phyloP scores from a whole-genome alignment of 2,329 filamentous ascomycete genomes.

The Aspergillus sp. region DNA sequence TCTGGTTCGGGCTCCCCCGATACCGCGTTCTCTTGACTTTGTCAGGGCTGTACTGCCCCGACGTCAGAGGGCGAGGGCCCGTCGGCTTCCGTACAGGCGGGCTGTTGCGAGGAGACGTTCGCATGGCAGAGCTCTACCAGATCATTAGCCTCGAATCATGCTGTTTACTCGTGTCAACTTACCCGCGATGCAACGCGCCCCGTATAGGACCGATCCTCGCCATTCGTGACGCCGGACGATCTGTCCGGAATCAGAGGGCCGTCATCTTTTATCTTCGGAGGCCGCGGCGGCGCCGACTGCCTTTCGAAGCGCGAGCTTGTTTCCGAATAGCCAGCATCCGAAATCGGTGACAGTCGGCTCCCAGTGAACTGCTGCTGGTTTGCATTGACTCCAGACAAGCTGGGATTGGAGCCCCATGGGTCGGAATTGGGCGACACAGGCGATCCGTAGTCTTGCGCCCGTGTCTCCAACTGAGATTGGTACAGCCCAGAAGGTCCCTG shows the following conservation, averaged over 20 bases:
- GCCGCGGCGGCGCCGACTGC: conserved; percentile 37
- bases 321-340: conserved; percentile 39
- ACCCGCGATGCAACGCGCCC: conserved; percentile 34
- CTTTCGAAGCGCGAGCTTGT: conserved; percentile 24
- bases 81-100: conserved; percentile 38
- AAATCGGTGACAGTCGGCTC: conserved; percentile 37
- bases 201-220: conserved; percentile 27
- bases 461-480: conserved; percentile 51
- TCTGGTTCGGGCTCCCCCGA: conserved; percentile 32
- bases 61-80: conserved; percentile 38
- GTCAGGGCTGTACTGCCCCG: conserved; percentile 26
- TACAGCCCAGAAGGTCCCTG: conserved; percentile 54
- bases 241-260: conserved; percentile 50
- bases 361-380: conserved; percentile 28
- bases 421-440: conserved; percentile 35
- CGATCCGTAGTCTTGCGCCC: conserved; percentile 46
- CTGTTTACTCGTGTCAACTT: conserved; percentile 13
- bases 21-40: conserved; percentile 30
- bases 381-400: conserved; percentile 24
- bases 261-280: conserved; percentile 47
- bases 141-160: conserved; percentile 2
- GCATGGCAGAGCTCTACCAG: conserved; percentile 14
- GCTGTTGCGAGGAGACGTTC: conserved; percentile 23
- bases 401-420: conserved; percentile 37
- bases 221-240: conserved; percentile 31